A percentile compares a stretch with the other conserved stretches of the same genome.
Conservation (phyloP, 164 flowering plant genomes). For the Nymphaea colorata region DNA sequence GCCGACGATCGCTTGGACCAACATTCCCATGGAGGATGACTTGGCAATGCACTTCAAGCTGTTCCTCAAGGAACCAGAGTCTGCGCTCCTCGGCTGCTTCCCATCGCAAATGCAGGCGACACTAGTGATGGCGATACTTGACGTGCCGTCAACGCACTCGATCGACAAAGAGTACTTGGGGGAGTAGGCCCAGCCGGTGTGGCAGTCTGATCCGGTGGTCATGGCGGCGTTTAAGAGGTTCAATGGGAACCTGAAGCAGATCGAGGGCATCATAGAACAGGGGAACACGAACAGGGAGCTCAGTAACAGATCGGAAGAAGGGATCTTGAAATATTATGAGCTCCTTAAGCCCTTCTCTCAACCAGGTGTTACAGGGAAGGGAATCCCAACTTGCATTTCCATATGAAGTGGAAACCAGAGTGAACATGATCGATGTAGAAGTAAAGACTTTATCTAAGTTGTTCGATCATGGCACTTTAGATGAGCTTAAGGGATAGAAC, state of each 20-base stretch:
- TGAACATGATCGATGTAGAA: too few species aligned
- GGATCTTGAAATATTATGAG: slow-evolving; percentile 27
- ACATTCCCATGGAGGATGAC: slow-evolving; percentile 50
- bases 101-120: slow-evolving; percentile 30
- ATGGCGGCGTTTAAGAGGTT: slow-evolving; percentile 20
- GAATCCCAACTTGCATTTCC: slow-evolving; percentile 23
- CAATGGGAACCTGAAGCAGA: slow-evolving; percentile 14
- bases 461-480: too few species aligned
- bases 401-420: slow-evolving; percentile 4
- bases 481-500: too few species aligned
- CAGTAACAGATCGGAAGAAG: slow-evolving; percentile 27
- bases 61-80: slow-evolving; percentile 19
- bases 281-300: slow-evolving; percentile 17
- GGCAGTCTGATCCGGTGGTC: slow-evolving; percentile 14
- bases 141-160: slow-evolving; percentile 27
- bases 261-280: slow-evolving; percentile 25
- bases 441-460: too few species aligned
- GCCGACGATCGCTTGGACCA: slow-evolving; percentile 45
- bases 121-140: slow-evolving; percentile 25
- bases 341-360: slow-evolving; percentile 25
- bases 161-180: slow-evolving; percentile 36
- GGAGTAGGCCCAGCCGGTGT: slow-evolving; percentile 10
- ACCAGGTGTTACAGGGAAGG: slow-evolving; percentile 21
- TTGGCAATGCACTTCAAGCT: slow-evolving; percentile 1
- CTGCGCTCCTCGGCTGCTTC: slow-evolving; percentile 11